Evolutionary conservation across 495 filamentous ascomycete genomes (phyloP).

Genomic region (Rhypophila decipiens): DNA sequence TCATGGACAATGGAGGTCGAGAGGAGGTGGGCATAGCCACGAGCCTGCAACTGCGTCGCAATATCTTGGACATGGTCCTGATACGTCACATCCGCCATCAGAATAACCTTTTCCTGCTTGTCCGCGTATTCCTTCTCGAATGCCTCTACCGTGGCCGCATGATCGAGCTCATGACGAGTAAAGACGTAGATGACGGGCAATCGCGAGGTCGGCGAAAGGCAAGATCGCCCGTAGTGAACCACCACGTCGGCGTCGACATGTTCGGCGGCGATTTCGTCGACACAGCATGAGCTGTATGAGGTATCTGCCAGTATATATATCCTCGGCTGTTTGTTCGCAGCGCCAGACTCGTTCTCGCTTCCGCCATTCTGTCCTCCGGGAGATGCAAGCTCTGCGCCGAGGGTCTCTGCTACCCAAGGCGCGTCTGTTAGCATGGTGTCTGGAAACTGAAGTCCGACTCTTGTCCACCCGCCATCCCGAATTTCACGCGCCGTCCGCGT

Average conservation of each 20-base stretch:
- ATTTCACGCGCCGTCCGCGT: conserved; percentile 74
- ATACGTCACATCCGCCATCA: conserved; percentile 90
- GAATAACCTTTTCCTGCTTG: conserved; percentile 56
- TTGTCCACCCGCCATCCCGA: conserved; percentile 57
- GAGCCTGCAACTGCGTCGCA: conserved; percentile 37
- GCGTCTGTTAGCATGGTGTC: conserved; percentile 86
- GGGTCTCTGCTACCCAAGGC: conserved; percentile 65
- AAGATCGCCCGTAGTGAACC: conserved; percentile 91
- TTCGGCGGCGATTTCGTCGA: conserved; percentile 94
- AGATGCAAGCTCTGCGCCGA: conserved; percentile 51
- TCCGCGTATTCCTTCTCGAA: conserved; percentile 67
- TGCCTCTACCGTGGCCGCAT: conserved; percentile 47
- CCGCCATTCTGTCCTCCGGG: not conserved
- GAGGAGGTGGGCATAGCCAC: conserved; percentile 65
- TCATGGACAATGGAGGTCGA: conserved; percentile 68
- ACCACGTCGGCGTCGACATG: conserved; percentile 87
- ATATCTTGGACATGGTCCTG: conserved; percentile 59
- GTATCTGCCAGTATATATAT: conserved; percentile 92
- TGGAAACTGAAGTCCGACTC: conserved; percentile 89
- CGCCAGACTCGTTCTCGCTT: conserved; percentile 6
- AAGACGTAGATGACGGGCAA: conserved; percentile 92
- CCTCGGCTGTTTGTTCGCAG: conserved; percentile 23
- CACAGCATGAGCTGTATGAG: conserved; percentile 94
- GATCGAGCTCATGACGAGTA: conserved; percentile 60
- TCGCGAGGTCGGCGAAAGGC: conserved; percentile 81